Conservation (phyloP, 371 early-diverging fungal species). For the Lichtheimia ornata region DNA sequence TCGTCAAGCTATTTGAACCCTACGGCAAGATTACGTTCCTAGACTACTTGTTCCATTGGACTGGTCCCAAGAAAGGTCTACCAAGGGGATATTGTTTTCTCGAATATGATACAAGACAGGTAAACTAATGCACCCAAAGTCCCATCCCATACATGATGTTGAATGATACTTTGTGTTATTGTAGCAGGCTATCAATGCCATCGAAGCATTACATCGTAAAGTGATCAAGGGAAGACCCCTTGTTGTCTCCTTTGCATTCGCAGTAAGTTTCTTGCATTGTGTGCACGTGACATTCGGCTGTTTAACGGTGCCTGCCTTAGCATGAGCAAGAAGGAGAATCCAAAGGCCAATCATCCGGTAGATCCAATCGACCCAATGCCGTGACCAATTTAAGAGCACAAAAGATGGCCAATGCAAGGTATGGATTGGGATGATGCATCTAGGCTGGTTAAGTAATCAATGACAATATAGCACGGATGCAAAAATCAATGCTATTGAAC, state of each 20-base stretch:
- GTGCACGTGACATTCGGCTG: background rate
- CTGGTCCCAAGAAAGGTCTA: conserved; percentile 62
- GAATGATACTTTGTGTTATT: background rate
- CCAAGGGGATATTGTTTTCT: conserved; percentile 71
- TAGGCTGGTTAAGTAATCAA: background rate
- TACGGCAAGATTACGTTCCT: conserved; percentile 68
- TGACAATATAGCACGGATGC: conserved; percentile 48
- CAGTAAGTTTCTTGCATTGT: conserved; percentile 31
- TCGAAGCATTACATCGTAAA: conserved; percentile 53
- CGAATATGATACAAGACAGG: conserved; percentile 58
- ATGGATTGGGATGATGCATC: background rate
- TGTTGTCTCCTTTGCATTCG: conserved; percentile 59
- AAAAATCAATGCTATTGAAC: conserved; percentile 66
- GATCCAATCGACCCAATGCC: conserved; percentile 30
- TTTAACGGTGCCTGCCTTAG: conserved; percentile 20
- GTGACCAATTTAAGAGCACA: conserved; percentile 40
- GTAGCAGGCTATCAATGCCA: conserved; percentile 57
- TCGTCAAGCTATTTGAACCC: conserved; percentile 66
- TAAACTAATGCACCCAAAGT: conserved; percentile 6
- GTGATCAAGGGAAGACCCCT: conserved; percentile 52
- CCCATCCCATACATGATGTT: background rate
- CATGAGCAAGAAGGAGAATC: conserved; percentile 26
- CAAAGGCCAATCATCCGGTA: conserved; percentile 17
- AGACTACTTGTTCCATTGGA: conserved; percentile 63
- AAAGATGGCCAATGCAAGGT: conserved; percentile 49